These are phyloP conservation scores for Phytophthora pisi DNA, from an alignment of 352 stramenopile species.

Conservation along the genomic window DNA sequence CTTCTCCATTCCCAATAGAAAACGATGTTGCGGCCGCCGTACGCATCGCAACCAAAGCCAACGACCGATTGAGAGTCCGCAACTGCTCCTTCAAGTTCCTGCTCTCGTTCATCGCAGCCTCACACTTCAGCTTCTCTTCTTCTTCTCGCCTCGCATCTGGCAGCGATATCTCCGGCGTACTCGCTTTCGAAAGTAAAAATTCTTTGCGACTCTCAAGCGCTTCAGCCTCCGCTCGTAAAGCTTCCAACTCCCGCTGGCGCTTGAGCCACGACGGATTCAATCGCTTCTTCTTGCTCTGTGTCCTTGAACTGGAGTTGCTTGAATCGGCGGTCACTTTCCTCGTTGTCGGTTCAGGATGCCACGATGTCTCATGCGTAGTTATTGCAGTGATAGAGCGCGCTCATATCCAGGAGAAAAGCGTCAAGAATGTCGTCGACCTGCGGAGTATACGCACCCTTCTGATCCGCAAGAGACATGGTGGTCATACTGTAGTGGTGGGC, in stretches of 20 bases:
- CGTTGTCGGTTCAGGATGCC: neutral
- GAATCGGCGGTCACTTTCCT: neutral
- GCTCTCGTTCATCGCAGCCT: conserved; percentile 11
- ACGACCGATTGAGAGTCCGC: neutral
- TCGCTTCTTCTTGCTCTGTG: neutral
- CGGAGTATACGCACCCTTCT: neutral
- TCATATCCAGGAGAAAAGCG: conserved; percentile 8
- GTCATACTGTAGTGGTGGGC: too few relatives aligned
- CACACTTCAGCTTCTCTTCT: conserved; percentile 1
- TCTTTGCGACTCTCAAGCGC: conserved; percentile 1
- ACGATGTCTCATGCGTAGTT: neutral
- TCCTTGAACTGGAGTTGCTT: neutral
- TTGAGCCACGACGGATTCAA: conserved; percentile 8
- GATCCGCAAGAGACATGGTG: too few relatives aligned
- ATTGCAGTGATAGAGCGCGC: neutral
- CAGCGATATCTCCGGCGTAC: neutral
- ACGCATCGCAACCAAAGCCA: neutral
- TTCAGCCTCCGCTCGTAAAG: conserved; percentile 3
- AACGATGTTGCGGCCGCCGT: neutral
- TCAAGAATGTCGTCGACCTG: conserved; percentile 5
- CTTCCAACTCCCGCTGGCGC: conserved; percentile 11
- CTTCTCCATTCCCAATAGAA: neutral
- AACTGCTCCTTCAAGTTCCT: conserved; percentile 3
- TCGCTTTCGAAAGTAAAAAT: conserved; percentile 1
- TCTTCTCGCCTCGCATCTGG: neutral